These are phyloP conservation scores for Alternaria tenuissima DNA, from an alignment of 2,329 filamentous ascomycete genomes.

Conservation along the genomic window DNA sequence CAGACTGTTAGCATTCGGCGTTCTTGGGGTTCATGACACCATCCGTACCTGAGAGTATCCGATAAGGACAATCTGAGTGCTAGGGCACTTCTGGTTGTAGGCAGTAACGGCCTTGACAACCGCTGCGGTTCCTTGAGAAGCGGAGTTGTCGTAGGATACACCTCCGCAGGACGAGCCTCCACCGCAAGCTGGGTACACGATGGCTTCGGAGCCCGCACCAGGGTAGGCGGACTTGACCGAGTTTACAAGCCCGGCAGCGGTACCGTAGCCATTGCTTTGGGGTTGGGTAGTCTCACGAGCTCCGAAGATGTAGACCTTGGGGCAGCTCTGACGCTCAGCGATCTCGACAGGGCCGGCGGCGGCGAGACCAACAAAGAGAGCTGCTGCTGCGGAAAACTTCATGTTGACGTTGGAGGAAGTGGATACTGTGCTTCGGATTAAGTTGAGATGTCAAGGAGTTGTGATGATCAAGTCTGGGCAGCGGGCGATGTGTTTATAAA, in stretches of 20 bases:
- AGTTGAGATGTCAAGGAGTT: conserved; percentile 16
- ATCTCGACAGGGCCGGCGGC: conserved; percentile 49
- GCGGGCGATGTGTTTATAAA: conserved; percentile 29
- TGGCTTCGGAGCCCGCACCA: conserved; percentile 53
- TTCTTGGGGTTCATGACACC: not conserved
- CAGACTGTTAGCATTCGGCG: conserved; percentile 10
- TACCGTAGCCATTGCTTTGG: conserved; percentile 52
- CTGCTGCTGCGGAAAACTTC: conserved; percentile 44
- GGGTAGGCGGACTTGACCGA: conserved; percentile 51
- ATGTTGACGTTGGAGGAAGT: conserved; percentile 24
- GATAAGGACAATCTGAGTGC: conserved; percentile 66
- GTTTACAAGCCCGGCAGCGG: conserved; percentile 52
- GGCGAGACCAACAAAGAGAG: conserved; percentile 41
- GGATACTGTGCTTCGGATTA: conserved; percentile 7
- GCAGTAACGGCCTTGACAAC: conserved; percentile 67
- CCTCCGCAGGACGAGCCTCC: conserved; percentile 66
- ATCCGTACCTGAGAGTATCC: conserved; percentile 67
- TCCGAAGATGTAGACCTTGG: conserved; percentile 56
- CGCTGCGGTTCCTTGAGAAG: conserved; percentile 64
- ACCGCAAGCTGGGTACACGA: conserved; percentile 66
- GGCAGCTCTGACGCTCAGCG: conserved; percentile 49
- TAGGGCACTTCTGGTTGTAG: conserved; percentile 65
- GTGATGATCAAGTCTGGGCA: conserved; percentile 23
- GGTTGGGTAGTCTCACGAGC: conserved; percentile 55
- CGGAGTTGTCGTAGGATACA: conserved; percentile 68